Percentiles rank a stretch among this genome's conserved stretches.
Conservation (phyloP, 768 basidiomycete species). For the Kwoniella heveanensis region DNA sequence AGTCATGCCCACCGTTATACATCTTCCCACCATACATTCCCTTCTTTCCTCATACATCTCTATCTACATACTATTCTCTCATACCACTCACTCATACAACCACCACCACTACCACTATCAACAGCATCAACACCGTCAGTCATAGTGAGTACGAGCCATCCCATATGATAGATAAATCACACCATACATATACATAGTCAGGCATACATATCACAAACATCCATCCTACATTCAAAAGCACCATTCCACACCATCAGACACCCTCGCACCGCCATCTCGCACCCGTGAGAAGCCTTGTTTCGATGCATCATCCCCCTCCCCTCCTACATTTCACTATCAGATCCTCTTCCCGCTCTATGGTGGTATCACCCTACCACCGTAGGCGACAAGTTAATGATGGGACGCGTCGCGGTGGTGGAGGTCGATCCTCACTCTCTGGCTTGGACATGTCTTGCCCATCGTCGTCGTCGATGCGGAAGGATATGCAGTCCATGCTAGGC, state of each 20-base stretch:
- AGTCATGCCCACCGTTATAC: conserved; percentile 8
- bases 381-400: conserved; percentile 4
- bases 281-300: neutral
- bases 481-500: neutral
- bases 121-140: conserved; percentile 7
- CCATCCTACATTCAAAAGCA: conserved; percentile 4
- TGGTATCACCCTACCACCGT: neutral
- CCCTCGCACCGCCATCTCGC: conserved; percentile 4
- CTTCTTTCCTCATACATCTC: conserved; percentile 4
- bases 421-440: conserved; percentile 5
- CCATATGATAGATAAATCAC: neutral
- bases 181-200: conserved; percentile 5
- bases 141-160: conserved; percentile 15
- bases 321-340: neutral
- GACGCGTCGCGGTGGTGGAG: conserved; percentile 26
- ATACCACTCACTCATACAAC: too few species aligned
- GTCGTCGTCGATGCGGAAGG: neutral
- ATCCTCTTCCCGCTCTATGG: neutral
- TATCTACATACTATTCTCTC: conserved; percentile 1
- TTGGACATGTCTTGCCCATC: neutral
- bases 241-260: conserved; percentile 11
- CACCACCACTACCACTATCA: conserved; percentile 12
- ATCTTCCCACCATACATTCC: conserved; percentile 18
- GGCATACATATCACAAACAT: conserved; percentile 1
- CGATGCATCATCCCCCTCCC: neutral